Evolutionary conservation across 768 basidiomycete genomes (phyloP), one percentile per base, ranked within the genome.

Genomic region (Pleurotus eryngii): DNA sequence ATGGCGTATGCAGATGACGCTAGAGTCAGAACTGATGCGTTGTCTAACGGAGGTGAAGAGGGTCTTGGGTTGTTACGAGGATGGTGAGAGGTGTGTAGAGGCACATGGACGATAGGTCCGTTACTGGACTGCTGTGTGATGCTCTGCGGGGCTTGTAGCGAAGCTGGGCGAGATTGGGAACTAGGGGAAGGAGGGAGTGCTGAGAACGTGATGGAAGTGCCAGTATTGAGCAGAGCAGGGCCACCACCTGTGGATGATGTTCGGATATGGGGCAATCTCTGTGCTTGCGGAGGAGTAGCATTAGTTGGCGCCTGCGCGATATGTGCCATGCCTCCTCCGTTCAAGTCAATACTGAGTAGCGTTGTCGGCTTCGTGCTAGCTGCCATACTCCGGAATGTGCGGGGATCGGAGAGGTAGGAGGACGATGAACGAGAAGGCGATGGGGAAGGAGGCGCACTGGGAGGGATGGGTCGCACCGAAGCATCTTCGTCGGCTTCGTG

Each of bases 361-460:
- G 95, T 98, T 4, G 95, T 98, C 2, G 94, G 95, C 70, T 97
- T 97, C 11, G 95, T 98, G 64, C 89, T 92, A 5, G 89, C 91
- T 24, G 88, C 84, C 65, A 88, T 86, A 65, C 89, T 91, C 64
- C 83, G 81, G 71, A 93, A 92, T 0, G 90, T 92, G 55, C 86
- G 82, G 14, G 90, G 82, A 63, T 90, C 82, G 4, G 92, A 92
- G 24, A 92, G 80, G 70, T 91, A 89, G 1, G 90, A 91, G 0
- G 90, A 90, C 1, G 90, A 92, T 2, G 87, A 92, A 55, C 81
- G 84, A 2, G 90, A 93, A 3, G 88, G 91, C 0, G 91, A 88
- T 3, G 93, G 93, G 0, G 92, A 95, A 9, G 89, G 90, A 9
- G 92, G 91, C 4, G 85, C 79, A 62, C 89, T 93, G 4, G 96